Conservation (phyloP, 1,284 basidiomycete genomes). For the Tilletiopsis washingtonensis region DNA sequence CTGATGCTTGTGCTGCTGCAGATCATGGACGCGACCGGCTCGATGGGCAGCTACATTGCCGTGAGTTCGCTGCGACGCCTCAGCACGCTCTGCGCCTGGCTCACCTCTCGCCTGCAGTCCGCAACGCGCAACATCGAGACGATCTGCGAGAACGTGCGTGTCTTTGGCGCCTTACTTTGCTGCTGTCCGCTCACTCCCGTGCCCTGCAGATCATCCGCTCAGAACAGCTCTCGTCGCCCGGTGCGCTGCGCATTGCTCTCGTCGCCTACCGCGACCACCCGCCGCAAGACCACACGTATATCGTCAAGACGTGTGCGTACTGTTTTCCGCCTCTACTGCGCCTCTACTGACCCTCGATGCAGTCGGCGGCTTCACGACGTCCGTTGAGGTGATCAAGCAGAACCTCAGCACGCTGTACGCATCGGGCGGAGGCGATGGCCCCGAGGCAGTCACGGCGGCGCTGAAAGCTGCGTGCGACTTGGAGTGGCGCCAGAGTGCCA, state of each 20-base stretch:
- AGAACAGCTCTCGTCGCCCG: constrained; percentile 72
- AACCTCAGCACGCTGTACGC: constrained; percentile 79
- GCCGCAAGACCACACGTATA: constrained; percentile 51
- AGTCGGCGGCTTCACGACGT: constrained; percentile 77
- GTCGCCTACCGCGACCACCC: constrained; percentile 58
- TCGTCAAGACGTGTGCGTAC: constrained; percentile 60
- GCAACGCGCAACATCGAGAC: constrained; percentile 97
- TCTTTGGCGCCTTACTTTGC: background rate
- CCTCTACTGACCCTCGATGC: background rate
- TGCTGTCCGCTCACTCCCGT: background rate
- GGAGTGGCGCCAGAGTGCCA: constrained; percentile 80
- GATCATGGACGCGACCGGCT: constrained; percentile 46
- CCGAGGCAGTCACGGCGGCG: constrained; percentile 93
- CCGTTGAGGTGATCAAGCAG: constrained; percentile 77
- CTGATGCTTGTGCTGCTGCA: too few species aligned
- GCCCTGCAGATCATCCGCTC: constrained; percentile 68
- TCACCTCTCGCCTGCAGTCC: too few species aligned
- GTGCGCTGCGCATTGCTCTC: constrained; percentile 61
- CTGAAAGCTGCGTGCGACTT: constrained; percentile 60
- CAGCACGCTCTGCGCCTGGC: too few species aligned
- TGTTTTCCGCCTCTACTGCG: background rate
- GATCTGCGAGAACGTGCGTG: constrained; percentile 69
- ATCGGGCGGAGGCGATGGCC: constrained; percentile 88
- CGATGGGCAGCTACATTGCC: constrained; percentile 42
- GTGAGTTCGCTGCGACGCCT: too few species aligned